Evolutionary conservation across 208 protist genomes (phyloP).

Genomic region (Acanthamoeba triangularis): DNA sequence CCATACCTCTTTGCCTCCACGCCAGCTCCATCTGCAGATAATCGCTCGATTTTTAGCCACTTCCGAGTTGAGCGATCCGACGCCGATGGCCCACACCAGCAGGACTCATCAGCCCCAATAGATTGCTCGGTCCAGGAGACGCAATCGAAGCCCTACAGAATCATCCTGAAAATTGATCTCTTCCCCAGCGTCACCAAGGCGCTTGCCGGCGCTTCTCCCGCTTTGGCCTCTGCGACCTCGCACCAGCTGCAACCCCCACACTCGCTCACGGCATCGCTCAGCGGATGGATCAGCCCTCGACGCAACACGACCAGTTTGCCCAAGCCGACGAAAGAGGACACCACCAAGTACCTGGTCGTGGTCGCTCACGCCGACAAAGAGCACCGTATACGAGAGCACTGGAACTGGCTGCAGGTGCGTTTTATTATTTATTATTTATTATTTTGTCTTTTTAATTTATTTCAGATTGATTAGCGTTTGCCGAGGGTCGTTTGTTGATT

Average conservation of each 20-base stretch:
- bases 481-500: neutral
- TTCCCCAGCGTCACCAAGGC: constrained; percentile 39
- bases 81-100: neutral
- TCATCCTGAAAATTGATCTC: constrained; percentile 10
- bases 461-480: neutral
- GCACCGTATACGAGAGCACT: constrained; percentile 24
- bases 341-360: constrained; percentile 24
- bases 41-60: neutral
- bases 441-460: neutral
- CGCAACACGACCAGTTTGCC: neutral
- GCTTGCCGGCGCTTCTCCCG: neutral
- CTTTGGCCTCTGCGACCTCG: neutral
- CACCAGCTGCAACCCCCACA: neutral
- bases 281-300: neutral
- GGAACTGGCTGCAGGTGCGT: constrained; percentile 48
- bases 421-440: neutral
- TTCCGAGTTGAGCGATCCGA: neutral
- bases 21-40: neutral
- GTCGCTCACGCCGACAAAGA: constrained; percentile 57
- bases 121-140: constrained; percentile 30
- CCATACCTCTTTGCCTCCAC: neutral
- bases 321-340: constrained; percentile 23
- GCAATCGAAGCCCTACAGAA: constrained; percentile 18
- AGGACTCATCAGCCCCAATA: neutral
- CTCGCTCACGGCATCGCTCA: neutral